phyloP scores from a whole-genome alignment of 192 early-diverging fungal genomes.

The Entomortierella beljakovae region DNA sequence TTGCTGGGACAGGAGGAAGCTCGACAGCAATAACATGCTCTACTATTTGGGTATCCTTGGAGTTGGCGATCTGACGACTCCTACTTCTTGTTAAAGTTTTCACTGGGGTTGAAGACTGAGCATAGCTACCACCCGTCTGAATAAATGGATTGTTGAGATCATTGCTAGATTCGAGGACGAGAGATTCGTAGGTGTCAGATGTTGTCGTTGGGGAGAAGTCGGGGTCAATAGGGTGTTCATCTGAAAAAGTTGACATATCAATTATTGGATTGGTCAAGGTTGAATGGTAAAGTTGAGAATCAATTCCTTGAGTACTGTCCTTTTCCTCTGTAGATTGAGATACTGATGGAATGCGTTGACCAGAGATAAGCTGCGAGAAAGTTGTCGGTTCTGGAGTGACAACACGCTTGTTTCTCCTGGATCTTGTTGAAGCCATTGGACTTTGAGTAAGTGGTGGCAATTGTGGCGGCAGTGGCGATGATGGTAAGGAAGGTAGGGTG shows the following conservation, averaged over 20 bases:
- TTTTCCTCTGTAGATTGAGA: neutral
- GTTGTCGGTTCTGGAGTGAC: slow-evolving; percentile 1
- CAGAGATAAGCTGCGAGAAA: neutral
- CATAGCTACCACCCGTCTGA: no score
- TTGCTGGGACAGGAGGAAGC: neutral
- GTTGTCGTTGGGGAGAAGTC: no score
- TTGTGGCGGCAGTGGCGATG: neutral
- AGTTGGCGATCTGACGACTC: no score
- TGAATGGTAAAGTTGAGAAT: neutral
- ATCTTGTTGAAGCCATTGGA: neutral
- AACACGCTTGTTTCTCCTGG: neutral
- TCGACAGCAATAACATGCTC: neutral
- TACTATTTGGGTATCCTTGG: neutral
- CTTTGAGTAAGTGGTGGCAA: neutral
- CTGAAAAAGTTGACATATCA: neutral
- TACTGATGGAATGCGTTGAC: slow-evolving; percentile 3
- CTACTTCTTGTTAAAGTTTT: no score
- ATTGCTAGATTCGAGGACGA: no score
- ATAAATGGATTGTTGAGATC: no score
- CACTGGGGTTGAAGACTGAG: no score
- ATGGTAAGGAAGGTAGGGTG: no score
- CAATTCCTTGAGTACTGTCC: neutral
- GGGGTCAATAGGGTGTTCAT: neutral
- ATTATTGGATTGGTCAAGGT: neutral
- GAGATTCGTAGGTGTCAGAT: no score